These are phyloP conservation scores for Myxozyma mucilagina DNA, from an alignment of 805 yeast species.

Conservation along the genomic window DNA sequence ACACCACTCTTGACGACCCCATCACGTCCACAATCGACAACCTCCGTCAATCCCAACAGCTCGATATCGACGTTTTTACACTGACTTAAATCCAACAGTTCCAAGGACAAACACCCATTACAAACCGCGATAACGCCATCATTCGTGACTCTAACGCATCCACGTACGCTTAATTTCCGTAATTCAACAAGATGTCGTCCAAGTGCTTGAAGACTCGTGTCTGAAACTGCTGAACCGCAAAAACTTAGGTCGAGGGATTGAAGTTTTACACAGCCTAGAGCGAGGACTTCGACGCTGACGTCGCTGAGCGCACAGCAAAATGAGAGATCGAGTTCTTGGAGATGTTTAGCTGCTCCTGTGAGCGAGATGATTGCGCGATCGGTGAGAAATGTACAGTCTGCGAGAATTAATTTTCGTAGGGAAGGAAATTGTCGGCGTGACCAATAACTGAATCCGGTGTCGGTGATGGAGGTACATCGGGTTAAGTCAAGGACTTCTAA, in stretches of 20 bases:
- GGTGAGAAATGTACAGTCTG: conserved; percentile 73
- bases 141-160: conserved; percentile 74
- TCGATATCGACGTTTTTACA: conserved; percentile 54
- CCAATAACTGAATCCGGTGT: conserved; percentile 71
- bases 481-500: conserved; percentile 62
- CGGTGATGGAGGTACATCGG: conserved; percentile 77
- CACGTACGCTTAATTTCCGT: conserved; percentile 55
- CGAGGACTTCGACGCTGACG: conserved; percentile 62
- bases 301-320: conserved; percentile 78
- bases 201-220: conserved; percentile 61
- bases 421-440: conserved; percentile 55
- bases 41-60: background rate
- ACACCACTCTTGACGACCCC: conserved; percentile 11
- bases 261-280: conserved; percentile 63
- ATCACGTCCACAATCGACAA: conserved; percentile 9
- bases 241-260: conserved; percentile 60
- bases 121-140: conserved; percentile 72
- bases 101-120: conserved; percentile 55
- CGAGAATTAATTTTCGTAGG: conserved; percentile 53
- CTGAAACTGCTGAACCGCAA: conserved; percentile 80
- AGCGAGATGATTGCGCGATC: conserved; percentile 64
- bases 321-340: conserved; percentile 60
- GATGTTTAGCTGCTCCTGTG: conserved; percentile 59
- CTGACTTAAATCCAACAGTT: conserved; percentile 62
- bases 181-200: conserved; percentile 55